phyloP scores from a whole-genome alignment of 768 basidiomycete genomes.

The Russula sp. region DNA sequence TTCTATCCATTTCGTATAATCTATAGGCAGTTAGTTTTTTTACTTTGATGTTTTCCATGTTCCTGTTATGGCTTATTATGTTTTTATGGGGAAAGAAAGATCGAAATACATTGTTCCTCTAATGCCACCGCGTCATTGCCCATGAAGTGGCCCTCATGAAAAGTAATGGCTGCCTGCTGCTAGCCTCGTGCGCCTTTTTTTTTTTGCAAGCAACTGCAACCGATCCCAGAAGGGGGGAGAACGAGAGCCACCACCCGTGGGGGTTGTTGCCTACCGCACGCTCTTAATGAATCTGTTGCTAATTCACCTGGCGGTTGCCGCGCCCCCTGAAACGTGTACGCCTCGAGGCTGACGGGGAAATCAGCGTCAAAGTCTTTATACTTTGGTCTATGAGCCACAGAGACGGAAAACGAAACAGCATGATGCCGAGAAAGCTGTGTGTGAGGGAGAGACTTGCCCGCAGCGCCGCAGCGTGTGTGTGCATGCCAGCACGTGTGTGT shows the following conservation, averaged over 20 bases:
- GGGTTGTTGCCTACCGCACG: too few relatives aligned
- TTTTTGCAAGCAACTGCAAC: not conserved
- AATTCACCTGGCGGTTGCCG: conserved; percentile 12
- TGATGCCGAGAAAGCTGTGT: conserved; percentile 1
- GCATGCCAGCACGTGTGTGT: not conserved
- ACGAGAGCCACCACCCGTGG: too few relatives aligned
- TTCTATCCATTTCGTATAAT: conserved; percentile 12
- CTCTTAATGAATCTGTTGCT: conserved; percentile 9
- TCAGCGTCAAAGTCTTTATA: too few relatives aligned
- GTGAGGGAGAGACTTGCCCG: too few relatives aligned
- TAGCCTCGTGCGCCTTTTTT: conserved; percentile 6
- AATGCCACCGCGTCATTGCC: not conserved
- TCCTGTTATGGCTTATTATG: not conserved
- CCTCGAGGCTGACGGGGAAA: conserved; percentile 10
- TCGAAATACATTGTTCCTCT: not conserved
- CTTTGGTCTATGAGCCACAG: not conserved
- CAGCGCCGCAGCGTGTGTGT: too few relatives aligned
- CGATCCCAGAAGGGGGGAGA: not conserved
- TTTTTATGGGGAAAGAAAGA: not conserved
- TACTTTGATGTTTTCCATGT: not conserved
- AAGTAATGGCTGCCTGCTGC: conserved; percentile 1
- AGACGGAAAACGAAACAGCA: not conserved
- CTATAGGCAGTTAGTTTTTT: not conserved
- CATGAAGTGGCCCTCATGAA: conserved; percentile 4
- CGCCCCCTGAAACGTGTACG: conserved; percentile 15